A percentile compares a stretch with the other conserved stretches of the same genome.
Evolutionary conservation across 805 yeast species (phyloP).

Genomic region (Nakazawaea laoshanensis): DNA sequence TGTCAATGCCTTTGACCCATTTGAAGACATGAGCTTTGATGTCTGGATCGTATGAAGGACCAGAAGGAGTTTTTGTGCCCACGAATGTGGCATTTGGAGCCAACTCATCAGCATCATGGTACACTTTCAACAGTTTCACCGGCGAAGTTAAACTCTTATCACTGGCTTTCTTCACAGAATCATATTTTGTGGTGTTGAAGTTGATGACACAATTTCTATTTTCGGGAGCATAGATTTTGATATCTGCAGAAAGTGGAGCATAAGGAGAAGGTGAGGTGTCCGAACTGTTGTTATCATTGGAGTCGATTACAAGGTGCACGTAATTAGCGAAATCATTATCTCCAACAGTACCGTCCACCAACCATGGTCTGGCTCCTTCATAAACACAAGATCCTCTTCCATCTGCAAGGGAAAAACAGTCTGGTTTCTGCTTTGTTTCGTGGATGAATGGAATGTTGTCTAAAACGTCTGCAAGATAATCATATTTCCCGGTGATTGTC

Average conservation of each 20-base stretch:
- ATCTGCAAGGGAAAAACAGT: slow-evolving; percentile 11
- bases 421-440: slow-evolving; percentile 16
- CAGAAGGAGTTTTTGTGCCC: slow-evolving; percentile 28
- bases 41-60: slow-evolving; percentile 29
- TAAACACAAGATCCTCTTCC: slow-evolving; percentile 51
- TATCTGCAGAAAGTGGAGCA: slow-evolving; percentile 58
- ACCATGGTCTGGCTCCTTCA: slow-evolving; percentile 36
- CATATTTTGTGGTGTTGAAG: slow-evolving; percentile 43
- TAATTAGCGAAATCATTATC: slow-evolving; percentile 31
- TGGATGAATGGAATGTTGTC: slow-evolving; percentile 60
- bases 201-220: slow-evolving; percentile 57
- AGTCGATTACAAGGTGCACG: slow-evolving; percentile 41
- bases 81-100: slow-evolving; percentile 5
- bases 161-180: slow-evolving; percentile 18
- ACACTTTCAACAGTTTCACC: slow-evolving; percentile 53
- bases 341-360: slow-evolving; percentile 26
- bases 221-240: slow-evolving; percentile 47
- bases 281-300: slow-evolving; percentile 34
- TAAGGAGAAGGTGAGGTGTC: slow-evolving; percentile 36
- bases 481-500: slow-evolving; percentile 41
- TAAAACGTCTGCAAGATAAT: slow-evolving; percentile 37
- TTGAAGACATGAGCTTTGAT: slow-evolving; percentile 34
- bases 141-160: slow-evolving; percentile 39
- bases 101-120: slow-evolving; percentile 21
- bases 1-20: slow-evolving; percentile 54